Evolutionary conservation across 441 rosid genomes (phyloP).

Genomic region (Erodium trifolium): DNA sequence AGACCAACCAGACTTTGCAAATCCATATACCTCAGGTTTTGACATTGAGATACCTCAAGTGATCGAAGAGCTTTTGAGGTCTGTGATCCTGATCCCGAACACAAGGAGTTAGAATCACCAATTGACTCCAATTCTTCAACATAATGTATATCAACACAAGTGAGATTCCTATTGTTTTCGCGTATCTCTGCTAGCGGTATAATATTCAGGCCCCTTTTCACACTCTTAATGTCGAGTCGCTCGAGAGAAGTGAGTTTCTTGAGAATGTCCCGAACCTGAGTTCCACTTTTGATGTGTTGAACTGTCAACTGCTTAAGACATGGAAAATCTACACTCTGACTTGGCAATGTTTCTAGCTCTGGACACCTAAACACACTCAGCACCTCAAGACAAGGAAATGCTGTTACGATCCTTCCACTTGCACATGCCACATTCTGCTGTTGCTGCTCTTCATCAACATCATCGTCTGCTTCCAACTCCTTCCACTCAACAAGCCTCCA

Average conservation of each 20-base stretch:
- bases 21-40: too few relatives aligned
- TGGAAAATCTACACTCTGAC: neutral
- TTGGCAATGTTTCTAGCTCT: conserved; percentile 4
- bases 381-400: too few relatives aligned
- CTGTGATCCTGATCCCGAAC: too few relatives aligned
- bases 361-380: neutral
- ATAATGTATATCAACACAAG: neutral
- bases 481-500: too few relatives aligned
- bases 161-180: neutral
- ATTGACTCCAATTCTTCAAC: neutral
- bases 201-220: neutral
- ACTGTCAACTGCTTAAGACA: conserved; percentile 7
- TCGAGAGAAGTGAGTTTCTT: neutral
- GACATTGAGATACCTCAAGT: neutral
- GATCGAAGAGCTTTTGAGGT: too few relatives aligned
- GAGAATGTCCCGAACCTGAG: neutral
- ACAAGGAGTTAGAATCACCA: too few relatives aligned
- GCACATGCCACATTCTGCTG: too few relatives aligned
- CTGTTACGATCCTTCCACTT: too few relatives aligned
- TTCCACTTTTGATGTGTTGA: neutral
- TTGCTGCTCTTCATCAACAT: too few relatives aligned
- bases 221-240: neutral
- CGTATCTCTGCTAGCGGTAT: neutral
- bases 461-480: too few relatives aligned
- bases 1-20: too few relatives aligned